Percentiles rank a stretch among this genome's conserved stretches.
phyloP scores from a whole-genome alignment of 257 asterid genomes.

The Coffea eugenioides region DNA sequence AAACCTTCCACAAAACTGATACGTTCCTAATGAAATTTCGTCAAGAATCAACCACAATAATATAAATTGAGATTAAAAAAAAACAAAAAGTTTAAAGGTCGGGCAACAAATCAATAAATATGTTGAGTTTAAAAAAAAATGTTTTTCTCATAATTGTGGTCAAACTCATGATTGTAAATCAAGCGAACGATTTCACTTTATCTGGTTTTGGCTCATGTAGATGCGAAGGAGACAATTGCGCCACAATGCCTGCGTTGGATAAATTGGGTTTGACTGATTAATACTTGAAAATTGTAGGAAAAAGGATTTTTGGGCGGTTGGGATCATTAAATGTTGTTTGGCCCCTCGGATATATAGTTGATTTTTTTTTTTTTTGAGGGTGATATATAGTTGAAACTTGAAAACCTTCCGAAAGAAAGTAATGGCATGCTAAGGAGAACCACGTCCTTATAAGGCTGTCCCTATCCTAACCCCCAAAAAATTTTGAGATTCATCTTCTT shows the following conservation, averaged over 20 bases:
- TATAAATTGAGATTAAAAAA: neutral
- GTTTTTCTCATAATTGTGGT: too few relatives aligned
- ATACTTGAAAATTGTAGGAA: neutral
- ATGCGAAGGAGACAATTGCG: conserved; percentile 19
- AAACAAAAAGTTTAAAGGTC: neutral
- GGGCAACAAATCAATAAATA: too few relatives aligned
- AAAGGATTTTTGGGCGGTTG: conserved; percentile 8
- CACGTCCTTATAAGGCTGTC: too few relatives aligned
- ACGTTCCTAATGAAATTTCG: too few relatives aligned
- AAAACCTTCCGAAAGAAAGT: too few relatives aligned
- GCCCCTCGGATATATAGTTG: neutral
- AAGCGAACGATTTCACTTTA: neutral
- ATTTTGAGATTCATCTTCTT: neutral
- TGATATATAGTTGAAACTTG: too few relatives aligned
- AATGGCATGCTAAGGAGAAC: too few relatives aligned
- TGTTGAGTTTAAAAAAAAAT: too few relatives aligned
- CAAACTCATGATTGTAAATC: neutral
- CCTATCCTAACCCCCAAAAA: too few relatives aligned
- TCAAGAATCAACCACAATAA: too few relatives aligned
- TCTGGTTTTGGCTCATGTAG: neutral
- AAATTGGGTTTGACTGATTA: neutral
- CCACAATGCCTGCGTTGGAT: conserved; percentile 12
- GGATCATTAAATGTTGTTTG: conserved; percentile 9
- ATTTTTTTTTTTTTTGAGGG: too few relatives aligned
- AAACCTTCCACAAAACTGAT: too few relatives aligned